Base-by-base conservation (phyloP, 306 rosid genomes). In the Begonia fuchsioides region DNA sequence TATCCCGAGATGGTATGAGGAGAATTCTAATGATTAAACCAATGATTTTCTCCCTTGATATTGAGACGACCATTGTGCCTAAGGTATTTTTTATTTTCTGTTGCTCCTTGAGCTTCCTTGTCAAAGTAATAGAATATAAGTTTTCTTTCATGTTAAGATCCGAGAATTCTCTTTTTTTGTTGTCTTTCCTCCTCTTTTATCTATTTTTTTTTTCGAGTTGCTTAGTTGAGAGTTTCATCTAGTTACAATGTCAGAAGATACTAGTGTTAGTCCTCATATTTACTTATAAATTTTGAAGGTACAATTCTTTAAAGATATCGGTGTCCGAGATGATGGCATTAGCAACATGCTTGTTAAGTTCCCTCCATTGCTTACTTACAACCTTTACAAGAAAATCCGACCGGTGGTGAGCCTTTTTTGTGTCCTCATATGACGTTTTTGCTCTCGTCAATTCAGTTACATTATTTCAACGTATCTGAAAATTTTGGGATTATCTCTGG, bases 321-420 rank as follows among this genome's bases (percentile, higher is more conserved):
- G 95, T 19, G 63, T 88, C 66, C 76, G 53, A 53, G 69, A 83
- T 40, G 95, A 78, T 45, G 95, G 86, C 32, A 81, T 88, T 52
- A 80, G 93, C 59, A 88, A 76, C 67, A 88, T 83, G 96, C 95
- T 88, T 64, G 96, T 81, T 17, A 83, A 78, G 57, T 88, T 83
- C 74, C 95, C 96, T 51, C 57, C 83, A 5, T 59, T 88, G 64
- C 77, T 88, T 26, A 83, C 95, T 40, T 88, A 78, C 79, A 88
- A 88, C 70, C 77, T 83, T 53, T 9, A 70, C 75, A 88, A 83
- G 83, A 88, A 88, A 78, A 83, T 88, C 57, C 73, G 86, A 13
- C 95, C 83, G 6, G 93, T 83, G 85, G 96, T 88, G 32, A 40
- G 94, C 78, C 43, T 57, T 54, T 75, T 61, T 26, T 8, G 35